Percentiles rank a stretch among this genome's conserved stretches.
phyloP scores from a whole-genome alignment of 805 yeast genomes.

The Myxozyma lipomycoides region DNA sequence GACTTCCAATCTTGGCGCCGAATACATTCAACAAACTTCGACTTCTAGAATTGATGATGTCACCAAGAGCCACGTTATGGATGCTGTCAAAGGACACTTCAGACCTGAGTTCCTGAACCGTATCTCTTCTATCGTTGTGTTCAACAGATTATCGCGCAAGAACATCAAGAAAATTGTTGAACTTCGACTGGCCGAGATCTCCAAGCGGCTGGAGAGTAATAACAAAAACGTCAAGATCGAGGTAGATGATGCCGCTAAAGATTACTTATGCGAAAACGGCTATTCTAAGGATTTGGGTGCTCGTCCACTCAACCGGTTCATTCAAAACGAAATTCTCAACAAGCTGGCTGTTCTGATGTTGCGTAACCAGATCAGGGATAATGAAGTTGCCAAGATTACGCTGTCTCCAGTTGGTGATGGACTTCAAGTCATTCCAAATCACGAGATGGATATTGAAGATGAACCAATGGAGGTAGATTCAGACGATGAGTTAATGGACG shows the following conservation, averaged over 20 bases:
- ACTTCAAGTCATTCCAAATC: slow-evolving; percentile 80
- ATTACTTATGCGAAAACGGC: slow-evolving; percentile 78
- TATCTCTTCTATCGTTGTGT: slow-evolving; percentile 86
- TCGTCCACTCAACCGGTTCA: slow-evolving; percentile 83
- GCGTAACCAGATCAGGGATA: slow-evolving; percentile 81
- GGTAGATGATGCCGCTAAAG: slow-evolving; percentile 71
- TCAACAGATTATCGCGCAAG: slow-evolving; percentile 85
- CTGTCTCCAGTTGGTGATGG: slow-evolving; percentile 53
- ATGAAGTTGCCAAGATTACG: slow-evolving; percentile 73
- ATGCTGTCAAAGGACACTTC: slow-evolving; percentile 79
- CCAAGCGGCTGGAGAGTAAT: slow-evolving; percentile 75
- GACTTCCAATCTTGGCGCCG: slow-evolving; percentile 98
- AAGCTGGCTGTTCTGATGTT: slow-evolving; percentile 82
- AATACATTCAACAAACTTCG: slow-evolving; percentile 67
- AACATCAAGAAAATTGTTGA: slow-evolving; percentile 90
- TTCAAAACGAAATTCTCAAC: slow-evolving; percentile 83
- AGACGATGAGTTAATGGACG: slow-evolving; percentile 25
- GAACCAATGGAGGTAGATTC: slow-evolving; percentile 36
- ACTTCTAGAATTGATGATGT: slow-evolving; percentile 55
- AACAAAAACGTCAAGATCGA: slow-evolving; percentile 73
- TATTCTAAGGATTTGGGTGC: slow-evolving; percentile 95
- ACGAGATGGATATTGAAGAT: slow-evolving; percentile 46
- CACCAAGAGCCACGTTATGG: slow-evolving; percentile 77
- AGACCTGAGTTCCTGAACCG: slow-evolving; percentile 97
- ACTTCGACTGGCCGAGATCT: slow-evolving; percentile 79